Percentiles rank a stretch among this genome's conserved stretches.
Conservation (phyloP, 345 rosid genomes). For the Melaleuca quinquenervia region DNA sequence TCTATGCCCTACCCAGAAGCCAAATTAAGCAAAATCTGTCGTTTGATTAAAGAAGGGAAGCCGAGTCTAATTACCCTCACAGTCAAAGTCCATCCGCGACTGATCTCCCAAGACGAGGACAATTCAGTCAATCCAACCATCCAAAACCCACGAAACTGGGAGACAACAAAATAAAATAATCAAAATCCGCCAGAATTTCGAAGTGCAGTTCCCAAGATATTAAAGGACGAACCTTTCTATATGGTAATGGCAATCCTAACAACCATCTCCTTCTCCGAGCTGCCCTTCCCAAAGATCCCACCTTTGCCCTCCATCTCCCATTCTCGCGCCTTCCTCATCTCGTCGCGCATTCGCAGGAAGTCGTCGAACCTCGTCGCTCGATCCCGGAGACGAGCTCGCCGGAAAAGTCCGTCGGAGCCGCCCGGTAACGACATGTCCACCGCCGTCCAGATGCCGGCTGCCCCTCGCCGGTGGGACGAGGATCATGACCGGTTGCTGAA, state of each 20-base stretch:
- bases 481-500: background rate
- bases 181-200: background rate
- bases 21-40: background rate
- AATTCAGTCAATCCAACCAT: background rate
- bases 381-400: constrained; percentile 6
- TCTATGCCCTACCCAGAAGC: background rate
- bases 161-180: background rate
- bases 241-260: constrained; percentile 19
- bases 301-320: background rate
- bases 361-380: constrained; percentile 2
- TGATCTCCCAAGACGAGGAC: background rate
- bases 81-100: background rate
- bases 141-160: background rate
- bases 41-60: background rate
- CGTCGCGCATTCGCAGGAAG: background rate
- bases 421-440: constrained; percentile 18
- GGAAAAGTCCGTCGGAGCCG: constrained; percentile 5
- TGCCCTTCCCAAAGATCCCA: constrained; percentile 10
- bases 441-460: background rate
- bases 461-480: background rate
- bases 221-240: background rate
- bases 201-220: background rate
- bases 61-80: background rate
- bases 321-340: background rate
- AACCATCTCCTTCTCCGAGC: constrained; percentile 12